Evolutionary conservation across 2,329 filamentous ascomycete species (phyloP).

Genomic region (Drechslerella dactyloides): DNA sequence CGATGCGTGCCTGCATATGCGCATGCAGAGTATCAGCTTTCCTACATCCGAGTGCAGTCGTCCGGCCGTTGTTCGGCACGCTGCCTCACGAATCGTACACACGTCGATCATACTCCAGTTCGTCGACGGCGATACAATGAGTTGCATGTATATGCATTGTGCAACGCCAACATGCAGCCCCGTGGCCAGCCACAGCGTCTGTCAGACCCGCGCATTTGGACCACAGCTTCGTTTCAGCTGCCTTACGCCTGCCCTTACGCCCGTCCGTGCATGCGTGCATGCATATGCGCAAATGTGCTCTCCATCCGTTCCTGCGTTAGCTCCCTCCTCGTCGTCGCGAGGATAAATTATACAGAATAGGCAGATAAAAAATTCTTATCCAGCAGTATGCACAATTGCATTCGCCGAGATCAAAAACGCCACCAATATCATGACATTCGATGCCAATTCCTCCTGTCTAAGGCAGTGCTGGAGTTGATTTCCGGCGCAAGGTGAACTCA

Average conservation of each 20-base stretch:
- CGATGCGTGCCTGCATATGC: not conserved
- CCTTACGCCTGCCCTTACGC: constrained; percentile 14
- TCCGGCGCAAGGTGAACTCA: no score
- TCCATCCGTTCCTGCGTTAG: constrained; percentile 11
- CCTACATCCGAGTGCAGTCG: no score
- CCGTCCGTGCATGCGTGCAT: constrained; percentile 20
- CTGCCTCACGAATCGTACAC: not conserved
- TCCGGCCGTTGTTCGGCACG: no score
- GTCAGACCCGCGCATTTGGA: constrained; percentile 39
- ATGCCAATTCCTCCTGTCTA: no score
- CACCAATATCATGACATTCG: no score
- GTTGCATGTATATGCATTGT: not conserved
- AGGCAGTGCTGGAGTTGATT: no score
- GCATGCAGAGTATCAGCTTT: not conserved
- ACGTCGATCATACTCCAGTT: not conserved
- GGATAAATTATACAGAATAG: no score
- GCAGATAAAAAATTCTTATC: no score
- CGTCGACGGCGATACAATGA: not conserved
- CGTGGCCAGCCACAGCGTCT: constrained; percentile 12
- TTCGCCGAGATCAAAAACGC: no score
- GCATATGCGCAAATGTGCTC: not conserved
- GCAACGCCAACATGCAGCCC: constrained; percentile 37
- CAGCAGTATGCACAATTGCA: no score
- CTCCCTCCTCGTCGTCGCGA: not conserved
- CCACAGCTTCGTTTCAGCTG: constrained; percentile 43